These are phyloP conservation scores for Cryptosporidium parvum DNA, from an alignment of 169 alveolate genomes.

Conservation along the genomic window DNA sequence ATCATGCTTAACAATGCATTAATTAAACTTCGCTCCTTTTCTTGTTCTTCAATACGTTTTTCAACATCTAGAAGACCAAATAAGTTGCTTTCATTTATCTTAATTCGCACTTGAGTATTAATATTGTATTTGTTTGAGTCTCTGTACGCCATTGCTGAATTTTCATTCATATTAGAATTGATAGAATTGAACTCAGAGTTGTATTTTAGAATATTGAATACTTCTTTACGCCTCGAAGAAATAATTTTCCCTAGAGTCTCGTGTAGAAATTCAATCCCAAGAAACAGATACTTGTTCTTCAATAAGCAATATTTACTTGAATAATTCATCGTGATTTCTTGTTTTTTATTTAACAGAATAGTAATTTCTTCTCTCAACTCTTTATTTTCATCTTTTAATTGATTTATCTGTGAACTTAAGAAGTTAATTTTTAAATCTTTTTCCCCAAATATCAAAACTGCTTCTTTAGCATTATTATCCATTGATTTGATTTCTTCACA, in stretches of 20 bases:
- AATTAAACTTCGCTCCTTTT: constrained; percentile 41
- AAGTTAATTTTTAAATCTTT: constrained; percentile 23
- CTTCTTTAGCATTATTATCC: constrained; percentile 11
- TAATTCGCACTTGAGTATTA: background rate
- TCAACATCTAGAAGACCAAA: constrained; percentile 35
- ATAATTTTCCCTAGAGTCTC: background rate
- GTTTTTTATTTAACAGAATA: background rate
- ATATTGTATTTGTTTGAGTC: background rate
- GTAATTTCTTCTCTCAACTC: background rate
- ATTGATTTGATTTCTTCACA: background rate
- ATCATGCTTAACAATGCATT: constrained; percentile 22
- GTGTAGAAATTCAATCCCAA: constrained; percentile 9
- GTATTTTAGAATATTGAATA: background rate
- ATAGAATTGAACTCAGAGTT: background rate
- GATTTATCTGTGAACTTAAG: constrained; percentile 3
- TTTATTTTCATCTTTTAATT: constrained; percentile 27
- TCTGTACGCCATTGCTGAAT: background rate
- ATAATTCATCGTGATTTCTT: background rate
- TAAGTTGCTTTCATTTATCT: constrained; percentile 28
- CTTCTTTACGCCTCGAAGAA: constrained; percentile 1
- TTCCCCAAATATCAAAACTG: background rate
- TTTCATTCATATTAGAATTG: background rate
- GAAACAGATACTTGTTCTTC: constrained; percentile 20
- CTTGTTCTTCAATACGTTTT: constrained; percentile 55
- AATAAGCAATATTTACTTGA: background rate